Conservation (phyloP, 202 grass and related monocot species). For the Elaeis oleifera region DNA sequence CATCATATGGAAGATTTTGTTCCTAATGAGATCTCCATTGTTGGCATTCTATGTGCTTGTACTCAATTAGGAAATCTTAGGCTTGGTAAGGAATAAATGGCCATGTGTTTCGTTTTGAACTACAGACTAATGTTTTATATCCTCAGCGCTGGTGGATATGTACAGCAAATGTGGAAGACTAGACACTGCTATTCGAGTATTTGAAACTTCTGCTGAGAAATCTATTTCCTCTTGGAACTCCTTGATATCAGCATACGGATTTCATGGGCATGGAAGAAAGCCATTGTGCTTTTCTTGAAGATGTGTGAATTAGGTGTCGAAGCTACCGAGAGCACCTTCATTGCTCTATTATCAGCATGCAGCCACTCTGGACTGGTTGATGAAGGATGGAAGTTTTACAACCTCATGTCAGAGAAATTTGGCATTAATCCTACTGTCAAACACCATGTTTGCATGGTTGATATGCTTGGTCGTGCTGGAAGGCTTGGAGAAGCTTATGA, state of each 20-base stretch:
- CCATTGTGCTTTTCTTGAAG: conserved; percentile 52
- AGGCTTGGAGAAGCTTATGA: conserved; percentile 42
- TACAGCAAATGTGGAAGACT: conserved; percentile 82
- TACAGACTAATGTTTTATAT: conserved; percentile 54
- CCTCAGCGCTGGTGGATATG: conserved; percentile 68
- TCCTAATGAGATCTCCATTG: conserved; percentile 50
- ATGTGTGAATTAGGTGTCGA: conserved; percentile 47
- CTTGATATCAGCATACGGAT: conserved; percentile 69
- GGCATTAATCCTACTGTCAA: conserved; percentile 42
- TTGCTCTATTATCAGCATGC: conserved; percentile 82
- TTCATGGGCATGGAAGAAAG: conserved; percentile 56
- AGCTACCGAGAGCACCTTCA: conserved; percentile 70
- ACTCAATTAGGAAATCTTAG: conserved; percentile 48
- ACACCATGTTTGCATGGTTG: conserved; percentile 68
- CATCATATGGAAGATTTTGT: conserved; percentile 32
- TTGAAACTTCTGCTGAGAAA: conserved; percentile 47
- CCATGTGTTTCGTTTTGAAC: conserved; percentile 37
- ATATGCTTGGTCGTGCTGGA: conserved; percentile 66
- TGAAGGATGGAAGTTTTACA: conserved; percentile 66
- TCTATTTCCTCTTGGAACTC: conserved; percentile 81
- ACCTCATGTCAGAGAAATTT: conserved; percentile 59
- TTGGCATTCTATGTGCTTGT: conserved; percentile 51
- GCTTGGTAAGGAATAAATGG: conserved; percentile 66
- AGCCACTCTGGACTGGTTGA: conserved; percentile 59
- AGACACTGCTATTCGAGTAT: conserved; percentile 38